These are phyloP conservation scores for Rhinocladiella mackenziei DNA, from an alignment of 2,329 filamentous ascomycete genomes.

Conservation along the genomic window DNA sequence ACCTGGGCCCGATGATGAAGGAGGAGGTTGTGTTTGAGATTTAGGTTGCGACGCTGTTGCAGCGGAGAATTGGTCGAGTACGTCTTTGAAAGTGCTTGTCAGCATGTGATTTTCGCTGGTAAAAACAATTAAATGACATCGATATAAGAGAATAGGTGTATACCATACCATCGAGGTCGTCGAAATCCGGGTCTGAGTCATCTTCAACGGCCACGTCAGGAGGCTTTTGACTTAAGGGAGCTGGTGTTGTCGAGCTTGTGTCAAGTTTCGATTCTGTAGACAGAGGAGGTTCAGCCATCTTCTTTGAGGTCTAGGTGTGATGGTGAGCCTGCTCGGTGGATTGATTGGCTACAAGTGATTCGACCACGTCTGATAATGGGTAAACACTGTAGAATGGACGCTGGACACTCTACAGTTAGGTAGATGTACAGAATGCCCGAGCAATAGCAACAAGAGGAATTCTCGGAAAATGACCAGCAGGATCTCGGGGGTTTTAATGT, in stretches of 20 bases:
- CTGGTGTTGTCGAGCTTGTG: neutral
- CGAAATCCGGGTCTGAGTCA: slow-evolving; percentile 85
- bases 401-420: too few relatives aligned
- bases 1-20: slow-evolving; percentile 38
- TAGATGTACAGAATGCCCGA: too few relatives aligned
- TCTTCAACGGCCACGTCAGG: slow-evolving; percentile 42
- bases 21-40: slow-evolving; percentile 30
- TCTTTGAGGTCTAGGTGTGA: neutral
- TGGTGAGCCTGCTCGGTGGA: neutral
- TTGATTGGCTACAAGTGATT: too few relatives aligned
- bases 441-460: too few relatives aligned
- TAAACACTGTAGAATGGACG: too few relatives aligned
- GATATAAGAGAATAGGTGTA: too few relatives aligned
- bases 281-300: slow-evolving; percentile 19
- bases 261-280: slow-evolving; percentile 6
- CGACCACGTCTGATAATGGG: too few relatives aligned
- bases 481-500: too few relatives aligned
- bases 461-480: too few relatives aligned
- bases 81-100: slow-evolving; percentile 53
- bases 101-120: neutral
- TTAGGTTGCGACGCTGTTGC: slow-evolving; percentile 34
- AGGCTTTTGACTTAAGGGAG: slow-evolving; percentile 1
- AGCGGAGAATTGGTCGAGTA: slow-evolving; percentile 84
- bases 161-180: slow-evolving; percentile 77
- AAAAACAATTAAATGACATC: neutral